phyloP scores from a whole-genome alignment of 1,284 basidiomycete species.

The Boletellus deceptivus region DNA sequence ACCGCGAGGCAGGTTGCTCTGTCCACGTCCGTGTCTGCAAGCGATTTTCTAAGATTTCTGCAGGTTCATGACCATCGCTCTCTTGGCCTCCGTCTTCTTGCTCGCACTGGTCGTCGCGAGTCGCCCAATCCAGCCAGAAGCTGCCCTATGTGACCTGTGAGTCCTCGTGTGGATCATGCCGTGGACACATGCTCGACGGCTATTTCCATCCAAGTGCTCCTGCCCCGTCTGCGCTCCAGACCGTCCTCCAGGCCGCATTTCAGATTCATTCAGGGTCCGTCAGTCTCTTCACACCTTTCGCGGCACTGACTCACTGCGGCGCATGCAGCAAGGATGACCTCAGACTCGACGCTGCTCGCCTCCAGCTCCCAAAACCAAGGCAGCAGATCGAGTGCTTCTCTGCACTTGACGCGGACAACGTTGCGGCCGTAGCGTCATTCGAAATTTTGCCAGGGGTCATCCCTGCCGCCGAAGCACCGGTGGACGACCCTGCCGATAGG shows the following conservation, averaged over 20 bases:
- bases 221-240: conserved; percentile 31
- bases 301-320: conserved; percentile 6
- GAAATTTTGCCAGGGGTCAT: not conserved
- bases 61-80: conserved; percentile 38
- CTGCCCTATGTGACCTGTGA: conserved; percentile 18
- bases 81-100: conserved; percentile 43
- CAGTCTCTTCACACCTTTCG: conserved; percentile 1
- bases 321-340: conserved; percentile 18
- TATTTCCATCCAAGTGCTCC: conserved; percentile 12
- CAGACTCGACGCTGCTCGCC: conserved; percentile 10
- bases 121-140: conserved; percentile 36
- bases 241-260: conserved; percentile 39
- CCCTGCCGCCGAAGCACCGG: not conserved
- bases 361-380: conserved; percentile 11
- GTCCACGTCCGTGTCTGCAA: conserved; percentile 10
- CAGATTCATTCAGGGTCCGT: conserved; percentile 41
- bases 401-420: conserved; percentile 1
- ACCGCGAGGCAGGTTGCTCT: conserved; percentile 27
- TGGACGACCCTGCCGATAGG: not conserved
- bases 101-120: conserved; percentile 47
- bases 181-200: conserved; percentile 11
- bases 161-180: conserved; percentile 17
- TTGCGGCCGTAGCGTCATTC: conserved; percentile 7
- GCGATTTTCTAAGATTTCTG: not conserved
- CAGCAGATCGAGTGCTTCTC: conserved; percentile 12